Base-by-base conservation (phyloP, 306 rosid species). In the Leucaena leucocephala region DNA sequence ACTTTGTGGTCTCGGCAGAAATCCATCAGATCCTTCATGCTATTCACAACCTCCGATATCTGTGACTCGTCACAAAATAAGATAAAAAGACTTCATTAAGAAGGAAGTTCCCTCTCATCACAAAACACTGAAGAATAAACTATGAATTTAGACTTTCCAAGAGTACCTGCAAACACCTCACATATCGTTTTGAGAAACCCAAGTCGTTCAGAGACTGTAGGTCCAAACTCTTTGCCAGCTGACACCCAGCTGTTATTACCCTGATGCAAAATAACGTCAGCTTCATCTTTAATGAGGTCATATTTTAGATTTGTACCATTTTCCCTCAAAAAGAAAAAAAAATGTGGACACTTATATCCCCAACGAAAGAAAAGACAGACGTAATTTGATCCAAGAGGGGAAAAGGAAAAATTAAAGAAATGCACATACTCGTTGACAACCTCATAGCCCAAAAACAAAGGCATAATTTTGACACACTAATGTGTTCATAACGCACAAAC, bases 131-230 rank as follows among this genome's bases (percentile, higher is more conserved):
- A 68, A 68, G n/a, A 19, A 3, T 57, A 70, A 78, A 59, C 22
- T 36, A 19, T 66, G 71, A 73, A 72, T 72, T 34, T 49, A 71
- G 6, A 79, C 14, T 8, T 65, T 64, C 38, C 17, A 27, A 27
- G 19, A 74, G 80, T 87, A 96, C 99, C 98, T 96, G 99, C 90
- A 96, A 88, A 80, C 96, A 93, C 84, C 99, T 93, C 82, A 96
- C 99, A 79, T 90, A 91, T 93, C 99, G 88, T 89, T 96, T 96
- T 17, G 99, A 91, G 84, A 96, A 93, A 43, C 99, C 99, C 63
- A 96, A 84, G 76, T 93, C 99, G 83, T 96, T 96, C 73, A 96
- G 82, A 1, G 98, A 89, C 86, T 90, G 99, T 74, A 93, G 81
- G 87, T 96, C 99, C 89, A 93, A 86, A 84, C 89, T 85, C 91